phyloP scores from a whole-genome alignment of 1,284 basidiomycete species.

The Melampsora americana region DNA sequence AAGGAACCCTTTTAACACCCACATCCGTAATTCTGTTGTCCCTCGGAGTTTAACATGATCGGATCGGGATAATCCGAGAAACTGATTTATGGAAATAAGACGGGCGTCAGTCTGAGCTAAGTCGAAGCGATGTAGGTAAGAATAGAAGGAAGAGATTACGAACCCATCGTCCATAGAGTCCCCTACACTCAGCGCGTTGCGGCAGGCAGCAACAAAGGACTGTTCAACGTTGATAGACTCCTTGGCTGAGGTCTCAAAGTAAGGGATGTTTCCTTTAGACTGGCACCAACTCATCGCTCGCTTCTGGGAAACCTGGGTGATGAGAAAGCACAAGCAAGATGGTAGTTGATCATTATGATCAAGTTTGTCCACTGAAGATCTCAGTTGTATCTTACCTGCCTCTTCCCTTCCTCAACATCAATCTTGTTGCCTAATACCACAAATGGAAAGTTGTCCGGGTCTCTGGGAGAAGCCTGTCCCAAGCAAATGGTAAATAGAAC shows the following conservation, averaged over 20 bases:
- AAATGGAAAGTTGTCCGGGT: constrained; percentile 98
- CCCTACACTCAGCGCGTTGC: constrained; percentile 96
- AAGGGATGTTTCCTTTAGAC: constrained; percentile 98
- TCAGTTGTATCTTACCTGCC: constrained; percentile 67
- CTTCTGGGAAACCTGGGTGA: constrained; percentile 86
- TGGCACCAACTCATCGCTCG: constrained; percentile 99
- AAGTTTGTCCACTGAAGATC: neutral
- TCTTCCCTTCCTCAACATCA: constrained; percentile 97
- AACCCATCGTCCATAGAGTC: constrained; percentile 85
- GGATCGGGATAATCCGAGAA: constrained; percentile 99
- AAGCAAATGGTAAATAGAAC: neutral
- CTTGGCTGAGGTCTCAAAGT: constrained; percentile 99
- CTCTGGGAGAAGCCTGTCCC: constrained; percentile 82
- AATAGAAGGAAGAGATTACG: constrained; percentile 11
- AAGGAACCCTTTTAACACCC: constrained; percentile 65
- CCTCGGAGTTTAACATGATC: constrained; percentile 92
- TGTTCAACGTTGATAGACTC: constrained; percentile 99
- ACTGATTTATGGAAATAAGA: constrained; percentile 57
- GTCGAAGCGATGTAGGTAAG: constrained; percentile 14
- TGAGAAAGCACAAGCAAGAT: constrained; percentile 7
- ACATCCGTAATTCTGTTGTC: constrained; percentile 85
- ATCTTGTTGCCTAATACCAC: constrained; percentile 99
- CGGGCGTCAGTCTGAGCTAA: constrained; percentile 26
- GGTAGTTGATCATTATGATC: neutral
- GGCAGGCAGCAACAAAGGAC: constrained; percentile 98